These are phyloP conservation scores for Inonotus hispidus DNA, from an alignment of 1,284 basidiomycete species.

Conservation along the genomic window DNA sequence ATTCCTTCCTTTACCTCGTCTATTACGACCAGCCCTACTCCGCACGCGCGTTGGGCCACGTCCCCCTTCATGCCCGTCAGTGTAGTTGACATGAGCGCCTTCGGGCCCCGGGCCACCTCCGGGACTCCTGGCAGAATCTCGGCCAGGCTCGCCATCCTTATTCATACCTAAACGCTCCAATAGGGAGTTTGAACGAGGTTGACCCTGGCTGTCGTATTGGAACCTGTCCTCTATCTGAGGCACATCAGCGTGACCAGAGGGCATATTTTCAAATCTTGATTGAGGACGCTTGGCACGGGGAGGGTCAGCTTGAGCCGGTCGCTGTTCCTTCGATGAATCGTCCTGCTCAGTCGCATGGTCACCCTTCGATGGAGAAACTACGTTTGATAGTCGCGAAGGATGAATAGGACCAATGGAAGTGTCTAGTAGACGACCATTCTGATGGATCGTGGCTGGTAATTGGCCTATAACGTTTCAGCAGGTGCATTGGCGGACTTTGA, in stretches of 20 bases:
- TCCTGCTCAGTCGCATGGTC: not conserved
- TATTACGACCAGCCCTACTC: not conserved
- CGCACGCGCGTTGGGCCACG: not conserved
- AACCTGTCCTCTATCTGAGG: not conserved
- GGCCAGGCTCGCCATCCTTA: not conserved
- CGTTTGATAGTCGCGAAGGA: constrained; percentile 1
- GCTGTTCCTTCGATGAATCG: not conserved
- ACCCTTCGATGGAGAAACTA: not conserved
- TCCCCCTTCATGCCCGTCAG: not conserved
- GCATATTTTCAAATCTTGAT: not conserved
- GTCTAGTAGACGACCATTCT: not conserved
- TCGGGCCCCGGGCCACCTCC: not conserved
- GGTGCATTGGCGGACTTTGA: not conserved
- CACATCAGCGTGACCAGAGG: not conserved
- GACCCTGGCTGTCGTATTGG: not conserved
- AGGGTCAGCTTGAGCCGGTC: too few relatives aligned
- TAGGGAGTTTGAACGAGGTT: constrained; percentile 9
- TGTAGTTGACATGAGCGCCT: not conserved
- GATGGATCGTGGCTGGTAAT: not conserved
- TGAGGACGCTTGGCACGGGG: not conserved
- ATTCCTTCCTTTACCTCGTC: not conserved
- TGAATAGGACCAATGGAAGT: not conserved
- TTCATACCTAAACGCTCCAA: constrained; percentile 15
- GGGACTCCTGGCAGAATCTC: not conserved
- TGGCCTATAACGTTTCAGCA: not conserved